phyloP scores from a whole-genome alignment of 768 basidiomycete genomes.

The Leccinum truebloodii region DNA sequence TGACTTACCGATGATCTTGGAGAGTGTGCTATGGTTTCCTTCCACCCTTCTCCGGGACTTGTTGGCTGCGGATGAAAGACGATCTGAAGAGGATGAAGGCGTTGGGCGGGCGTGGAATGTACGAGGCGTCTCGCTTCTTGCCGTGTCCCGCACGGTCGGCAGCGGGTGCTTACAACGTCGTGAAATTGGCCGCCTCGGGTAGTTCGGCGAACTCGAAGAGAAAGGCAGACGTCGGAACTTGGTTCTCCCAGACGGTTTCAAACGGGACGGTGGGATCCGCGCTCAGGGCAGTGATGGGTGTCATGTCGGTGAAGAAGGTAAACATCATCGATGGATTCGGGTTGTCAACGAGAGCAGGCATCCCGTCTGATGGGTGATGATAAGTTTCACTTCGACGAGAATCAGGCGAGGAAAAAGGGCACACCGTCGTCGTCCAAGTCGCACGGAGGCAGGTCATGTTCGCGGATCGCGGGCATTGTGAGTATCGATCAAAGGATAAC shows the following conservation, averaged over 20 bases:
- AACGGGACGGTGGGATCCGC: constrained; percentile 35
- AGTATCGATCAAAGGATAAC: constrained; percentile 1
- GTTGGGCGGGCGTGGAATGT: constrained; percentile 83
- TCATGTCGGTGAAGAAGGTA: constrained; percentile 65
- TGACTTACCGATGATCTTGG: constrained; percentile 72
- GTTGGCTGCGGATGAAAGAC: constrained; percentile 71
- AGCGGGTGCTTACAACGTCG: constrained; percentile 24
- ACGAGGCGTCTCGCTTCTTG: constrained; percentile 66
- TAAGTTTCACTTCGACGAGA: constrained; percentile 9
- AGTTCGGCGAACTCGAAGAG: constrained; percentile 20
- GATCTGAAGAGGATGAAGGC: constrained; percentile 86
- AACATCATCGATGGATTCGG: constrained; percentile 53
- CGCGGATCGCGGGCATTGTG: constrained; percentile 31
- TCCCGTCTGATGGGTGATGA: constrained; percentile 37
- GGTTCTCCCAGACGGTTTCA: constrained; percentile 36
- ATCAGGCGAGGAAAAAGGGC: constrained; percentile 2
- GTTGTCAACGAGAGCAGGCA: constrained; percentile 56
- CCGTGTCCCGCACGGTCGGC: constrained; percentile 48
- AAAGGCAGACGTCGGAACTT: constrained; percentile 15
- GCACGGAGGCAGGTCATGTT: constrained; percentile 26
- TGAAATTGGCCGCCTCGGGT: constrained; percentile 18
- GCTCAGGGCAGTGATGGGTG: constrained; percentile 49
- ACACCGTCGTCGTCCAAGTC: constrained; percentile 40
- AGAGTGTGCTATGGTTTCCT: constrained; percentile 76
- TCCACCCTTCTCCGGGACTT: constrained; percentile 74